Evolutionary conservation across 352 stramenopile genomes (phyloP).

Genomic region (Blastocystis sp.): DNA sequence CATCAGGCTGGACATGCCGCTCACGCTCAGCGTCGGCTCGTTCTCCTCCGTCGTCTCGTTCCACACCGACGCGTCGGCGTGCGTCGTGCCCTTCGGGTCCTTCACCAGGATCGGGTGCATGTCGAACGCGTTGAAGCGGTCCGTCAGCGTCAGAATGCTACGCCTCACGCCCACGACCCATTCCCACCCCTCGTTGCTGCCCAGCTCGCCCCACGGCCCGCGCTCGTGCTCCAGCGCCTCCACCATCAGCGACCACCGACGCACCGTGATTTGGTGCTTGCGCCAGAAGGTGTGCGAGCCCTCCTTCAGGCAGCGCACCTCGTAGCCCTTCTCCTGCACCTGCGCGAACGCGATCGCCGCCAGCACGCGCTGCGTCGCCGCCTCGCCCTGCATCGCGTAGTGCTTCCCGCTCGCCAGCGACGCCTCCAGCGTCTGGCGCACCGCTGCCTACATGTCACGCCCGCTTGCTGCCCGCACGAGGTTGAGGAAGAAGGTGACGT

Average conservation of each 20-base stretch:
- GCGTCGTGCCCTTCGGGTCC: conserved; percentile 57
- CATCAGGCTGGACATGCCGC: conserved; percentile 8
- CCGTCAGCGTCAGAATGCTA: conserved; percentile 56
- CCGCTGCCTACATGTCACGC: background rate
- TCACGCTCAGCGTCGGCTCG: background rate
- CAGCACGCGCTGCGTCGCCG: background rate
- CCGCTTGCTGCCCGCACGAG: background rate
- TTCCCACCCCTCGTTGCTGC: background rate
- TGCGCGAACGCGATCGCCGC: background rate
- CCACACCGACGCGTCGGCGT: conserved; percentile 57
- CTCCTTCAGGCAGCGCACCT: conserved; percentile 8
- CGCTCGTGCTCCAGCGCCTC: conserved; percentile 50
- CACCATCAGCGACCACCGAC: conserved; percentile 42
- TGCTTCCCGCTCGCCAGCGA: background rate
- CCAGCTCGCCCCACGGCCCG: conserved; percentile 48
- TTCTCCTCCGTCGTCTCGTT: conserved; percentile 31
- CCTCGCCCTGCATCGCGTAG: conserved; percentile 1
- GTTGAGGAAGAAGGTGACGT: conserved; percentile 34
- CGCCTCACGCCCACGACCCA: background rate
- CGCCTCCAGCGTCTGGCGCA: background rate
- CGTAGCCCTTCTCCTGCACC: conserved; percentile 41
- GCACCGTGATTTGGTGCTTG: conserved; percentile 56
- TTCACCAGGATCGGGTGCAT: conserved; percentile 52
- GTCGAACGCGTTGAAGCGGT: conserved; percentile 13
- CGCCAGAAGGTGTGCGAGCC: conserved; percentile 60